A percentile compares a stretch with the other conserved stretches of the same genome.
These are phyloP conservation scores for Corylus avellana DNA, from an alignment of 306 rosid species.

Conservation along the genomic window DNA sequence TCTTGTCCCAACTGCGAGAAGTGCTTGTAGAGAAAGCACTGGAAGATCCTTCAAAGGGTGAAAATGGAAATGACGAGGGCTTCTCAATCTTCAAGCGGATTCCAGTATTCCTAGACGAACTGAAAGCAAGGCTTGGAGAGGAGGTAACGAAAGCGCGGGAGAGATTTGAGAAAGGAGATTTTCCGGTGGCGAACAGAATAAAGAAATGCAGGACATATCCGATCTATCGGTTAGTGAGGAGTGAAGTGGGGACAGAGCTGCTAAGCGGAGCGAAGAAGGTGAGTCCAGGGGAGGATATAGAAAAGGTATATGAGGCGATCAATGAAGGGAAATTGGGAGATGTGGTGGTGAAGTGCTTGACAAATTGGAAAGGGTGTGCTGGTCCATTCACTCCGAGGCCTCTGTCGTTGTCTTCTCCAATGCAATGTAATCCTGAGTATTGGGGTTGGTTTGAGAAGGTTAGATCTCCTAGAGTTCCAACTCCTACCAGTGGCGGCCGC, in stretches of 20 bases:
- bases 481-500: no score
- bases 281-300: conserved; percentile 44
- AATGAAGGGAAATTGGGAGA: conserved; percentile 35
- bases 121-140: conserved; percentile 27
- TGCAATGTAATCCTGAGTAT: conserved; percentile 8
- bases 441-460: background rate
- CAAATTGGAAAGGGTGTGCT: conserved; percentile 22
- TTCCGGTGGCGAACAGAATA: conserved; percentile 27
- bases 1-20: conserved; percentile 29
- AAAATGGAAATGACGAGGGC: background rate
- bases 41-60: conserved; percentile 5
- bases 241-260: conserved; percentile 33
- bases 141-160: conserved; percentile 29
- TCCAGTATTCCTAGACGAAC: conserved; percentile 32
- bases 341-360: conserved; percentile 23
- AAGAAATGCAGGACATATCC: conserved; percentile 38
- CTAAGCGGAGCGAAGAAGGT: conserved; percentile 31
- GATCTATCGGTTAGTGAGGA: conserved; percentile 32
- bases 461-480: background rate
- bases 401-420: background rate
- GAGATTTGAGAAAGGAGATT: conserved; percentile 29
- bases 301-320: conserved; percentile 39
- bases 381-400: conserved; percentile 16
- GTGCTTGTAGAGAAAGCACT: conserved; percentile 33
- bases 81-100: conserved; percentile 29